Conservation (phyloP, 805 yeast genomes). For the Metschnikowia anglica region DNA sequence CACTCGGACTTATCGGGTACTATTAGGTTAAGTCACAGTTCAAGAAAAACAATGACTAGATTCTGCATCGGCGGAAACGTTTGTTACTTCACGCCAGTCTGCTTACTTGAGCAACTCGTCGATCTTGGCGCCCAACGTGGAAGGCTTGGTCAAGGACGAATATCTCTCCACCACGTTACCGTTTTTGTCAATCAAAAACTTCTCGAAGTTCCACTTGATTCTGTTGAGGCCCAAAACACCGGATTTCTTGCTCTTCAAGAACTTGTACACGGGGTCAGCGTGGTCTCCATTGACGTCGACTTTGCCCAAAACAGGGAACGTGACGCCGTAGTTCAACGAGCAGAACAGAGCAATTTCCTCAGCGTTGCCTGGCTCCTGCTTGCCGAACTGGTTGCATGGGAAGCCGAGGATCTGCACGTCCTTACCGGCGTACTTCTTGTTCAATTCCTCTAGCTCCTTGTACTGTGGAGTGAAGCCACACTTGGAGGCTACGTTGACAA, state of each 20-base stretch:
- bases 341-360: constrained; percentile 75
- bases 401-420: constrained; percentile 42
- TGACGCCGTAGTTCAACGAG: constrained; percentile 79
- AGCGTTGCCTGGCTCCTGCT: constrained; percentile 42
- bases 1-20: too few relatives aligned
- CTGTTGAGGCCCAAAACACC: constrained; percentile 46
- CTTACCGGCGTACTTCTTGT: constrained; percentile 39
- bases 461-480: constrained; percentile 48
- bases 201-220: constrained; percentile 48
- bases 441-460: constrained; percentile 41
- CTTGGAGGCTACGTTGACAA: constrained; percentile 87
- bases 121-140: constrained; percentile 23
- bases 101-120: constrained; percentile 22
- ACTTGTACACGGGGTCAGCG: constrained; percentile 78
- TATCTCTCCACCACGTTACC: constrained; percentile 51
- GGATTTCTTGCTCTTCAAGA: constrained; percentile 59
- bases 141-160: constrained; percentile 61
- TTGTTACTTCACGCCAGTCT: too few relatives aligned
- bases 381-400: constrained; percentile 46
- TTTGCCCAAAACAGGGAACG: constrained; percentile 86
- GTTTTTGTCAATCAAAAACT: constrained; percentile 40
- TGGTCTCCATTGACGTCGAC: constrained; percentile 84
- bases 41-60: too few relatives aligned
- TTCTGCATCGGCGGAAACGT: too few relatives aligned
- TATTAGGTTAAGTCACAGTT: too few relatives aligned